Percentiles rank a stretch among this genome's conserved stretches.
Evolutionary conservation across 2,329 filamentous ascomycete species (phyloP).

Genomic region (Penicillium verrucosum): DNA sequence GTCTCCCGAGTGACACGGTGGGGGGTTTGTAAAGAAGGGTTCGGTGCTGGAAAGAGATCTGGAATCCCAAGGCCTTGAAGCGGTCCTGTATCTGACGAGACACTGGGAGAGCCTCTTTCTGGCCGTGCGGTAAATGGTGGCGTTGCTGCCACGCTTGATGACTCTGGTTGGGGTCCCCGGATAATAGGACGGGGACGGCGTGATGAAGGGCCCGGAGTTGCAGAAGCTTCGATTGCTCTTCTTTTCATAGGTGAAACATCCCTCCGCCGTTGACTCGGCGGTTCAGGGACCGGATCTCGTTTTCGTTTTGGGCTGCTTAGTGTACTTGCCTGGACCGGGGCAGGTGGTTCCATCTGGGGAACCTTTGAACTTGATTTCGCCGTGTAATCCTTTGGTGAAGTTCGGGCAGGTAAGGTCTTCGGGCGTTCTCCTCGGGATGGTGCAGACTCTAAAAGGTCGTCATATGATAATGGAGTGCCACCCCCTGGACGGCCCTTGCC

Average conservation of each 20-base stretch:
- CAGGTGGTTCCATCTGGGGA: background rate
- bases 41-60: background rate
- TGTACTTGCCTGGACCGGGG: background rate
- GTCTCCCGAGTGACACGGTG: background rate
- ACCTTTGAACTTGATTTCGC: background rate
- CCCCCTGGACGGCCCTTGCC: conserved; percentile 36
- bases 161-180: background rate
- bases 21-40: background rate
- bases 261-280: background rate
- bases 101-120: background rate
- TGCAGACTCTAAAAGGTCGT: background rate
- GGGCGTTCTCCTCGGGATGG: background rate
- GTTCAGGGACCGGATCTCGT: conserved; percentile 9
- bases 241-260: conserved; percentile 9
- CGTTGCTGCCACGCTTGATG: background rate
- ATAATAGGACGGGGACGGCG: background rate
- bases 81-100: background rate
- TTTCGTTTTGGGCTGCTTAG: conserved; percentile 24
- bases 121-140: background rate
- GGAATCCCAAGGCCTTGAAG: conserved; percentile 3
- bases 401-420: conserved; percentile 6
- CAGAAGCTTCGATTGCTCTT: conserved; percentile 1
- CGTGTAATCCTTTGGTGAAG: background rate
- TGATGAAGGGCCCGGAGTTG: background rate
- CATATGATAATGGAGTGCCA: conserved; percentile 1